These are phyloP conservation scores for Naganishia antarctica DNA, from an alignment of 768 basidiomycete species.

Conservation along the genomic window DNA sequence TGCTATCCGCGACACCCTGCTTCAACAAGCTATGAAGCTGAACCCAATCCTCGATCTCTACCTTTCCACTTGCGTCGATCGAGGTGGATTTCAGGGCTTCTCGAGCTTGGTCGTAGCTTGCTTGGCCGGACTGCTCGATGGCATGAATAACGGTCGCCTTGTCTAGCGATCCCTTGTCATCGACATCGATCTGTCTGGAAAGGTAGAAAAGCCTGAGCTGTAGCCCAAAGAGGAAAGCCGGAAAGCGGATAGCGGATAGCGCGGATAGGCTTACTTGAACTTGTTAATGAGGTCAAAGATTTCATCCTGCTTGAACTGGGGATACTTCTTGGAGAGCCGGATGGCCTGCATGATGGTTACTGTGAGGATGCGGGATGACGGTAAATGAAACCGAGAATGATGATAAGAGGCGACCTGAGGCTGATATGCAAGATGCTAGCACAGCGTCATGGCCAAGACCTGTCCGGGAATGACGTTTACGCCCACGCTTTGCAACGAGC, in stretches of 20 bases:
- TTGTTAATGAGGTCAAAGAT: constrained; percentile 89
- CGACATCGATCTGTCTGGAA: constrained; percentile 46
- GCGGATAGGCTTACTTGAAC: constrained; percentile 72
- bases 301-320: constrained; percentile 84
- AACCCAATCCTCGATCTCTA: constrained; percentile 97
- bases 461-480: constrained; percentile 15
- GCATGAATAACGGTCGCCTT: constrained; percentile 75
- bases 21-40: constrained; percentile 58
- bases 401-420: background rate
- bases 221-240: no score
- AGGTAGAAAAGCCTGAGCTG: background rate
- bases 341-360: constrained; percentile 52
- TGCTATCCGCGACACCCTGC: constrained; percentile 15
- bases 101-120: constrained; percentile 75
- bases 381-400: background rate
- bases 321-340: constrained; percentile 83
- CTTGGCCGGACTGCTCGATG: constrained; percentile 70
- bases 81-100: constrained; percentile 82
- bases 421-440: background rate
- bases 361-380: no score
- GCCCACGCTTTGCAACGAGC: background rate
- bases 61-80: constrained; percentile 88
- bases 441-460: background rate
- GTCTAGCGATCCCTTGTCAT: constrained; percentile 48
- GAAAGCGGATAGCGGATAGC: no score